phyloP scores from a whole-genome alignment of 345 rosid genomes.

The Hibiscus syriacus region DNA sequence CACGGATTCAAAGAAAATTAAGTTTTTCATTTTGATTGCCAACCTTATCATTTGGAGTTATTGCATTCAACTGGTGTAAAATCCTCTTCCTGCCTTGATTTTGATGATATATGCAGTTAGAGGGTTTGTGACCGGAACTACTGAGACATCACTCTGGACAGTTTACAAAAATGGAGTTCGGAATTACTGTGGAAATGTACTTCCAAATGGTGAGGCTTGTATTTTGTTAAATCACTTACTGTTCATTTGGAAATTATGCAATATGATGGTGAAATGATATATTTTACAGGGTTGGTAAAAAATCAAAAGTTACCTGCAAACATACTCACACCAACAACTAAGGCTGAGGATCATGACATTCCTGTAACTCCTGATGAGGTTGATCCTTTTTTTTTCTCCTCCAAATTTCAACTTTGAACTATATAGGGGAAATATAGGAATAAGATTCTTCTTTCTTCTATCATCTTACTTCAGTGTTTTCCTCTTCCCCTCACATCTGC shows the following conservation, averaged over 20 bases:
- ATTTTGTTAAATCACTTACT: neutral
- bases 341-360: conserved; percentile 61
- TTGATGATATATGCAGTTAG: conserved; percentile 48
- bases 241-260: neutral
- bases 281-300: conserved; percentile 46
- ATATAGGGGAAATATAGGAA: neutral
- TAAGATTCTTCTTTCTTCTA: neutral
- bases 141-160: conserved; percentile 94
- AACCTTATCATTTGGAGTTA: neutral
- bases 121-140: conserved; percentile 93
- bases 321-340: conserved; percentile 72
- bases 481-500: neutral
- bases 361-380: conserved; percentile 67
- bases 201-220: conserved; percentile 59
- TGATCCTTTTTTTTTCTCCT: neutral
- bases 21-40: neutral
- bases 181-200: conserved; percentile 77
- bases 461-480: neutral
- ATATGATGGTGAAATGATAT: conserved; percentile 2
- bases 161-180: conserved; percentile 74
- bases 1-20: neutral
- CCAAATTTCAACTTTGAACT: neutral
- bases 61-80: neutral
- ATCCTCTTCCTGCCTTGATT: conserved; percentile 2
- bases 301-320: conserved; percentile 49